Conservation (phyloP, 163 green algal species). For the Coccomyxa subellipsoidea region DNA sequence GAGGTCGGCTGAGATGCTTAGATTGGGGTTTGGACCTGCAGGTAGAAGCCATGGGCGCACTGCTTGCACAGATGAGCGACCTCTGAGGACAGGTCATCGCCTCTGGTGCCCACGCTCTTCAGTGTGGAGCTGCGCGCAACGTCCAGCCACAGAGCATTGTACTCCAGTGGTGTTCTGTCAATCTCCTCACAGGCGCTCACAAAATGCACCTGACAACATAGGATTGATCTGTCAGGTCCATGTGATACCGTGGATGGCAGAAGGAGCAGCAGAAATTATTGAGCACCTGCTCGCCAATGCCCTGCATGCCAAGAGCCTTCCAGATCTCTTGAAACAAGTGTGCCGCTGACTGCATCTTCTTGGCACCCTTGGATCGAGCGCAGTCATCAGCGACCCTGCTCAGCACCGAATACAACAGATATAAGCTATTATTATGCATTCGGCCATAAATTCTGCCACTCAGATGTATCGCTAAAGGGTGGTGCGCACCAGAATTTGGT, state of each 20-base stretch:
- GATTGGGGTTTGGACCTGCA: neutral
- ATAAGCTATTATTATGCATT: neutral
- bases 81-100: neutral
- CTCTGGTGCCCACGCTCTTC: neutral
- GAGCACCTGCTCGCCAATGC: slow-evolving; percentile 67
- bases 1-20: too few species aligned
- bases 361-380: neutral
- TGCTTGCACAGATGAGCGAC: neutral
- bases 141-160: neutral
- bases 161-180: neutral
- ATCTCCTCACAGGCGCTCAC: neutral
- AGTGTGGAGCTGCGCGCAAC: neutral
- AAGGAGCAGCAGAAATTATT: too few species aligned
- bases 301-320: slow-evolving; percentile 97
- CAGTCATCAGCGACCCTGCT: neutral
- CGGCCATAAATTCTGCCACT: too few species aligned
- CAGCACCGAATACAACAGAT: neutral
- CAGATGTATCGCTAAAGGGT: neutral
- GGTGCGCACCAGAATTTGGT: neutral
- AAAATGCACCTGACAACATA: neutral
- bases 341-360: neutral
- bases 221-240: neutral
- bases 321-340: slow-evolving; percentile 71
- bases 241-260: too few species aligned
- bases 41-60: neutral